Evolutionary conservation across 1,284 basidiomycete genomes (phyloP).

Genomic region (Apiotrichum sp.): DNA sequence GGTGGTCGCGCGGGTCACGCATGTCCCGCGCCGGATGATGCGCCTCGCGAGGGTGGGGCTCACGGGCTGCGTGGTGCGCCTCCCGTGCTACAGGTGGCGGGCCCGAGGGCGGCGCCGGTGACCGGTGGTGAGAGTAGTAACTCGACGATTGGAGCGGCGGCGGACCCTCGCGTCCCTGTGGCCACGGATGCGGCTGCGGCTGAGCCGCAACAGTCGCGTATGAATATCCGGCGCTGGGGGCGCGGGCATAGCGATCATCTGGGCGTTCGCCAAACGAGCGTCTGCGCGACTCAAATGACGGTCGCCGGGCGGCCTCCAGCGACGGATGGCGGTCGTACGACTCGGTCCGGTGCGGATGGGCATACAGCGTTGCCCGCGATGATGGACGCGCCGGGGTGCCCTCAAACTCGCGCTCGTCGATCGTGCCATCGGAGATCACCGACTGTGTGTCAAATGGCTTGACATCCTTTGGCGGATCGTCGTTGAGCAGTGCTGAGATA

Average conservation of each 20-base stretch:
- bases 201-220: constrained; percentile 12
- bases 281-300: neutral
- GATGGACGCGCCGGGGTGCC: constrained; percentile 4
- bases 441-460: constrained; percentile 24
- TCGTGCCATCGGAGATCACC: constrained; percentile 38
- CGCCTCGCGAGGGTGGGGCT: neutral
- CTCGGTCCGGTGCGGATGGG: neutral
- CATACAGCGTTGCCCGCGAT: constrained; percentile 3
- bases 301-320: constrained; percentile 20
- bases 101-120: neutral
- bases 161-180: neutral
- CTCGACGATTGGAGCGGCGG: neutral
- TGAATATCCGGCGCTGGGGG: constrained; percentile 4
- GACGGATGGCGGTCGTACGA: constrained; percentile 7
- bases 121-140: constrained; percentile 1
- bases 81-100: neutral
- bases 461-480: constrained; percentile 26
- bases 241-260: constrained; percentile 3
- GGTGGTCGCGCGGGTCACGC: constrained; percentile 1
- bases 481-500: constrained; percentile 39
- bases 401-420: constrained; percentile 35
- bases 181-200: neutral
- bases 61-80: neutral
- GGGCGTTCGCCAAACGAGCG: neutral
- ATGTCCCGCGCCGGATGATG: constrained; percentile 3